These are phyloP conservation scores for Penicillium thymicola DNA, from an alignment of 2,329 filamentous ascomycete species.

Conservation along the genomic window DNA sequence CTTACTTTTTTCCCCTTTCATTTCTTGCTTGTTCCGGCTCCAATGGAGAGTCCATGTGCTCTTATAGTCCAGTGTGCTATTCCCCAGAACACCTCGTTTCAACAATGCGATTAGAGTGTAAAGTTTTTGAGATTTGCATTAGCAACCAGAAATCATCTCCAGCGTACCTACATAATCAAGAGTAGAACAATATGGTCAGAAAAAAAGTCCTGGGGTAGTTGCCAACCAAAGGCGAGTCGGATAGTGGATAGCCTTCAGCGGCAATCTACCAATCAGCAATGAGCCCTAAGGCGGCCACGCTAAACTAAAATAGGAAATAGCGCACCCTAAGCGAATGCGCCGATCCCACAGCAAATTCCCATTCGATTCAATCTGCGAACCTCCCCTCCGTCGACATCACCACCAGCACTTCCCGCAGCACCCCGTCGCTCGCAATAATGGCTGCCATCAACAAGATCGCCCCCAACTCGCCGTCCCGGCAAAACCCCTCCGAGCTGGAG, in stretches of 20 bases:
- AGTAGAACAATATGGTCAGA: neutral
- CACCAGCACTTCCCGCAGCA: slow-evolving; percentile 37
- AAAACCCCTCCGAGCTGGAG: slow-evolving; percentile 97
- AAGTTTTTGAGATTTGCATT: neutral
- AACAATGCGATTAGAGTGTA: slow-evolving; percentile 9
- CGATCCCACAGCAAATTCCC: slow-evolving; percentile 36
- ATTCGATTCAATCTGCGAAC: slow-evolving; percentile 31
- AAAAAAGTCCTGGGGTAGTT: neutral
- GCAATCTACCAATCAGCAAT: neutral
- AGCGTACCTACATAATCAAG: neutral
- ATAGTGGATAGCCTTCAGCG: slow-evolving; percentile 1
- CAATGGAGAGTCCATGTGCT: neutral
- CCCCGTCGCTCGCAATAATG: slow-evolving; percentile 55
- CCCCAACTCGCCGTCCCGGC: slow-evolving; percentile 91
- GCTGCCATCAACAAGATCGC: slow-evolving; percentile 97
- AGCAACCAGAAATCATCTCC: neutral
- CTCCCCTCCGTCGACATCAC: slow-evolving; percentile 33
- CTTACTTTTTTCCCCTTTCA: slow-evolving; percentile 1
- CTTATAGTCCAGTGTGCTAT: slow-evolving; percentile 8
- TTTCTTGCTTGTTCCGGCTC: slow-evolving; percentile 1
- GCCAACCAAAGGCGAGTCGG: neutral
- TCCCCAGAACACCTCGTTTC: slow-evolving; percentile 1
- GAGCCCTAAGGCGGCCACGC: slow-evolving; percentile 11
- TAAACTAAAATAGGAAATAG: slow-evolving; percentile 25
- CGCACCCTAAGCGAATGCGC: slow-evolving; percentile 33